Evolutionary conservation across 2,329 filamentous ascomycete species (phyloP), one percentile per base, ranked within the genome.

Genomic region (Onygenales sp.): DNA sequence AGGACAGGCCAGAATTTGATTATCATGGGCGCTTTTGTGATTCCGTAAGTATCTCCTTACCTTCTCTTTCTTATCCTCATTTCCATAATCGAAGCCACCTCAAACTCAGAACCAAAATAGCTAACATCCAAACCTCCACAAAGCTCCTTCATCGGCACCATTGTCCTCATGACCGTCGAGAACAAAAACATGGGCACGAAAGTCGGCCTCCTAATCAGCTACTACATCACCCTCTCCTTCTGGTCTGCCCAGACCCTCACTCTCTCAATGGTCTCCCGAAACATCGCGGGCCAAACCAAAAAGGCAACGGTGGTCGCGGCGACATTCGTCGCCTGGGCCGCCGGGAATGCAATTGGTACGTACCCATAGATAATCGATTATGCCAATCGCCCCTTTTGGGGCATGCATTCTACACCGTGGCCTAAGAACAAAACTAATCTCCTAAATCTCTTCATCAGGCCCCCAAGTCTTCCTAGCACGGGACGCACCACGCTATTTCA

Each of bases 171-270:
- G 78, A 84, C 81, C 0, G 77, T 89, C 6, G 67, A 78, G 21
- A 83, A 84, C 58, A 73, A 75, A 6, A 79, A 73, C 43, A 74
- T 75, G 37, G 67, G 77, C 7, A 82, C 81, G 39, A 78, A 85
- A 67, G 76, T 84, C 32, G 86, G 86, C 5, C 75, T 90, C 0
- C 71, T 89, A 11, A 80, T 89, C 62, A 80, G 77, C 62, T 90
- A 89, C 74, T 90, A 89, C 70, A 84, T 89, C 56, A 84, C 82
- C 0, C 76, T 88, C 14, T 87, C 83, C 4, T 90, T 90, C 77
- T 89, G 85, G 85, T 83, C 85, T 0, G 85, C 84, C 0, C 81
- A 86, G 61, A 85, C 82, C 1, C 72, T 88, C 10, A 74, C 78
- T 6, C 76, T 88, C 60, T 84, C 82, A 11, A 77, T 88, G 73